Evolutionary conservation across 306 rosid species (phyloP).

Genomic region (Acmispon strigosus): DNA sequence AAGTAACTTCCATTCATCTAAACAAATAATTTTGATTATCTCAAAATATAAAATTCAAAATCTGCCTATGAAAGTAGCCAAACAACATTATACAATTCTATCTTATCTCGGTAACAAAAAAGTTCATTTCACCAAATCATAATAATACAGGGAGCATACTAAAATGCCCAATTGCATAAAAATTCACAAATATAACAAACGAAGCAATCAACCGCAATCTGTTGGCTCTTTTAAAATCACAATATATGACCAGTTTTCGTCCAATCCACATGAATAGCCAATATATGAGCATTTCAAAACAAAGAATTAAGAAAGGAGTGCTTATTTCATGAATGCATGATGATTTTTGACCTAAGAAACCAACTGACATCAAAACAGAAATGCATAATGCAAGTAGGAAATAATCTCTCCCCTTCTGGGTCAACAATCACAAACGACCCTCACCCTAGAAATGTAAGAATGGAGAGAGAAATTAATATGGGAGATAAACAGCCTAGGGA

Average conservation of each 20-base stretch:
- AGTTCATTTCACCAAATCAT: slow-evolving; percentile 18
- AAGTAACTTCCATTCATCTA: no score
- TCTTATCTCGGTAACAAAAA: background rate
- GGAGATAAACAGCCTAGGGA: slow-evolving; percentile 24
- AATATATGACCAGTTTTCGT: slow-evolving; percentile 26
- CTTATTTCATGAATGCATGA: slow-evolving; percentile 52
- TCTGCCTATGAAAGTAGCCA: background rate
- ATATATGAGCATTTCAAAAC: slow-evolving; percentile 27
- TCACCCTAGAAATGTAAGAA: slow-evolving; percentile 21
- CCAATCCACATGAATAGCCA: slow-evolving; percentile 29
- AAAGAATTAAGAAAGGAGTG: slow-evolving; percentile 18
- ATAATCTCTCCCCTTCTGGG: slow-evolving; percentile 28
- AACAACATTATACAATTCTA: slow-evolving; percentile 4
- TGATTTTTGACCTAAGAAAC: slow-evolving; percentile 30
- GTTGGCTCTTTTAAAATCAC: slow-evolving; percentile 26
- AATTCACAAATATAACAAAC: slow-evolving; percentile 26
- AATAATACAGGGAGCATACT: slow-evolving; percentile 10
- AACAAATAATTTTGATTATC: background rate
- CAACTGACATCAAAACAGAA: slow-evolving; percentile 25
- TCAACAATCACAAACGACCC: slow-evolving; percentile 27
- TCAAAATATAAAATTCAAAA: background rate
- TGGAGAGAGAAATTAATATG: slow-evolving; percentile 18
- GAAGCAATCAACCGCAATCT: slow-evolving; percentile 28
- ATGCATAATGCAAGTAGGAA: slow-evolving; percentile 44
- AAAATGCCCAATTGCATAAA: slow-evolving; percentile 17